Evolutionary conservation across 2,329 filamentous ascomycete genomes (phyloP), one percentile per base, ranked within the genome.

Genomic region (Fusarium nanum): DNA sequence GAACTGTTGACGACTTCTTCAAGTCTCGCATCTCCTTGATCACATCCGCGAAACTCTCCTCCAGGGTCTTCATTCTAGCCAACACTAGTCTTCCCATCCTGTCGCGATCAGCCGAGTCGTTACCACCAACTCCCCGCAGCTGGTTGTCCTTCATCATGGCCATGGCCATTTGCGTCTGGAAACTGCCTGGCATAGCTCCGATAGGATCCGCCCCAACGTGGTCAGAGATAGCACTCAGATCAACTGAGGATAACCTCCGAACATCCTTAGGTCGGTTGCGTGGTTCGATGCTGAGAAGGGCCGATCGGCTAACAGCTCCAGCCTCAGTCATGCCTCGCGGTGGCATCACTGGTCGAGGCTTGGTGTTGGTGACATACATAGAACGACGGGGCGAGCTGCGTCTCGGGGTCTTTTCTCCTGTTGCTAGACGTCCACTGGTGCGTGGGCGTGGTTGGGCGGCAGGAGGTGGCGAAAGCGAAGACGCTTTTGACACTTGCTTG

Each of bases 1-100:
- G 81, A 34, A 79, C 79, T n/a, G 81, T 83, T 30, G 81, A 83
- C 41, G 80, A 82, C 48, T 79, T 81, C 79, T 83, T 88, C 77
- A 88, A 81, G 68, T 89, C 88, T 67, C 92, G 89, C 78, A 97
- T 91, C 78, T 96, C 93, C 67, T 88, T 89, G 60, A 94, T 88
- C n/a, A 97, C 91, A 64, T 97, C 93, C 4, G 92, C 87, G 78
- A 98, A 95, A 16, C 94, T 92, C 80, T 97, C 93, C 78, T 98
- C 94, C 4, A 98, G 85, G 10, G 92, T 95, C 78, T 96, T 96
- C 93, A 98, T 98, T 34, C 93, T 86, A 11, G 93, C 93, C 47
- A 98, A 83, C 80, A 98, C 92, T 47, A 97, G 86, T 59, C 93
- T 88, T 72, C 91, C 90, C 87, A 94, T 92, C 42, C 92, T 88